Conservation (phyloP, 345 rosid genomes). For the Anacardium occidentale region DNA sequence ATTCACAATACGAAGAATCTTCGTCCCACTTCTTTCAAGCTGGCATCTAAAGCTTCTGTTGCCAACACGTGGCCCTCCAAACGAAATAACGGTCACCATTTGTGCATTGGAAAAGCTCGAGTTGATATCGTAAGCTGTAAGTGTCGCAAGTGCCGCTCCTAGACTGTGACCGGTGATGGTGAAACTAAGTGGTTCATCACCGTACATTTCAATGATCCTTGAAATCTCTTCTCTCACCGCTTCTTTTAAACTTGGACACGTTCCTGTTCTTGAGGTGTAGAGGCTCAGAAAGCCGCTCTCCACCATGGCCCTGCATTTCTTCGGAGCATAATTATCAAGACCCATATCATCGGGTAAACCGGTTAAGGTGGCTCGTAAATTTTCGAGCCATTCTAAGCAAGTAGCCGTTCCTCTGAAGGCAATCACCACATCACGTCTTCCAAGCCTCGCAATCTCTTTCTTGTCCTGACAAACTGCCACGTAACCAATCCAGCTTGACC, state of each 20-base stretch:
- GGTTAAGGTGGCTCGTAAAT: constrained; percentile 52
- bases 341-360: constrained; percentile 9
- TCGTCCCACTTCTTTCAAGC: constrained; percentile 52
- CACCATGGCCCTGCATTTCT: constrained; percentile 31
- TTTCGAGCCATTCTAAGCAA: constrained; percentile 65
- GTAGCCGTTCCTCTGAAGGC: constrained; percentile 62
- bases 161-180: constrained; percentile 69
- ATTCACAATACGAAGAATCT: constrained; percentile 58
- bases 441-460: constrained; percentile 51
- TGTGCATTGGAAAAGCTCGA: constrained; percentile 32
- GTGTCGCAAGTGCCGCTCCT: constrained; percentile 62
- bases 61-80: constrained; percentile 72
- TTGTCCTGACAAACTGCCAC: constrained; percentile 63
- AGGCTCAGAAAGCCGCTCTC: constrained; percentile 63
- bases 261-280: constrained; percentile 39
- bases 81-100: constrained; percentile 58
- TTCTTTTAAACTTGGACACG: constrained; percentile 40
- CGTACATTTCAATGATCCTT: constrained; percentile 36
- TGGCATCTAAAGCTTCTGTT: constrained; percentile 46
- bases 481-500: constrained; percentile 69
- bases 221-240: constrained; percentile 43
- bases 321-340: no score
- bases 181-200: constrained; percentile 53
- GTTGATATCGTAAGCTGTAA: constrained; percentile 53
- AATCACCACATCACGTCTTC: constrained; percentile 60